Evolutionary conservation across 2,329 filamentous ascomycete species (phyloP), one percentile per base, ranked within the genome.

Genomic region (Xylaria multiplex): DNA sequence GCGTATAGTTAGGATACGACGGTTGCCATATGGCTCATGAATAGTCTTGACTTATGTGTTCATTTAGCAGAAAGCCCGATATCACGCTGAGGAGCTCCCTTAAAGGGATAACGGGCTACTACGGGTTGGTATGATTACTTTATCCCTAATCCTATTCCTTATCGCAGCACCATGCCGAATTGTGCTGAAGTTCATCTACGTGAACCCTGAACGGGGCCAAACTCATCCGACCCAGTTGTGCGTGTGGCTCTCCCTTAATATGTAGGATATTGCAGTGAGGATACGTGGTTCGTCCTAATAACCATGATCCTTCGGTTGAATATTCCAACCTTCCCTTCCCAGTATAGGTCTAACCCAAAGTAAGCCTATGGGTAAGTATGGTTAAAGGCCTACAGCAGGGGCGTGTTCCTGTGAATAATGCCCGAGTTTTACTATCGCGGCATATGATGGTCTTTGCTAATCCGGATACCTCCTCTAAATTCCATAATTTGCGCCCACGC

Each of bases 201-300:
- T 16, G n/a, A 30, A 22, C 14, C 13, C 27, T 24, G 6, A 52
- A 53, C n/a, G 16, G 6, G 35, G 32, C 30, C 11, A 2, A 16
- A 50, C 40, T 55, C 46, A 56, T 37, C 42, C 67, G 68, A 9
- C 69, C 68, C 22, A 66, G 75, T 8, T 53, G 64, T 8, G 9
- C 54, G 4, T 52, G 64, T 30, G 52, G 50, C 4, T 64, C 67
- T 22, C 56, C 59, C 5, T 66, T 75, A 7, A 68, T 68, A 14
- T 69, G 6, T 78, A 74, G 62, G 75, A 77, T 50, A 75, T 14
- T 75, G 75, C 16, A 76, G 75, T 13, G 72, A 76, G 54, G 67
- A 77, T 6, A 71, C 68, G 6, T 72, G 67, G 40, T 69, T 77
- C 14, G 69, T 75, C 45, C 56, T 69, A 27, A 75, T 77, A 45